Evolutionary conservation across 169 alveolate genomes (phyloP).

Genomic region (Cryptosporidium tyzzeri): DNA sequence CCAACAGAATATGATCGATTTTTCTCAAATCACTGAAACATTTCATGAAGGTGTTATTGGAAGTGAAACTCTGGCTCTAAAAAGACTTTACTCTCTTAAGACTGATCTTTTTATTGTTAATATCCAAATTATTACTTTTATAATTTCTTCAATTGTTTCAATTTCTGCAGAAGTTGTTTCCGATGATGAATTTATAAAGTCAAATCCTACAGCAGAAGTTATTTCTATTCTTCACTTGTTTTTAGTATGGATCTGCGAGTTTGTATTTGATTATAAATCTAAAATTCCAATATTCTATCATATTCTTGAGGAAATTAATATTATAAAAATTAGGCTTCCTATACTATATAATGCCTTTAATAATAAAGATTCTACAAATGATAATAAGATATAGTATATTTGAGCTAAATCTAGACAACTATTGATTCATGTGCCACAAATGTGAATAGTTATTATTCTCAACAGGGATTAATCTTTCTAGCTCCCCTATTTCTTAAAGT

Average conservation of each 20-base stretch:
- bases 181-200: constrained; percentile 6
- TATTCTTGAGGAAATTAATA: constrained; percentile 60
- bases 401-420: too few species aligned
- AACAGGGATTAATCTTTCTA: not conserved
- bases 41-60: constrained; percentile 5
- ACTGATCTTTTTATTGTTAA: constrained; percentile 5
- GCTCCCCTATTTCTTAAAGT: not conserved
- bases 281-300: constrained; percentile 38
- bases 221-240: constrained; percentile 12
- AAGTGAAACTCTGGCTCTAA: constrained; percentile 14
- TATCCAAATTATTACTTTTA: constrained; percentile 27
- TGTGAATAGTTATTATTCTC: too few species aligned
- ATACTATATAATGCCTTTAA: constrained; percentile 13
- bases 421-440: too few species aligned
- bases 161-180: constrained; percentile 7
- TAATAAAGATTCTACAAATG: not conserved
- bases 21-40: constrained; percentile 1
- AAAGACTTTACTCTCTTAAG: constrained; percentile 13
- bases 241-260: constrained; percentile 67
- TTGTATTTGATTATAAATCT: constrained; percentile 39
- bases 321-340: constrained; percentile 62
- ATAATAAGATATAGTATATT: not conserved
- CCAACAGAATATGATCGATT: constrained; percentile 39
- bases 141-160: constrained; percentile 6
- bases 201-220: constrained; percentile 1